Evolutionary conservation across 2,329 filamentous ascomycete species (phyloP).

Genomic region (Pseudopyrenochaeta lycopersici): DNA sequence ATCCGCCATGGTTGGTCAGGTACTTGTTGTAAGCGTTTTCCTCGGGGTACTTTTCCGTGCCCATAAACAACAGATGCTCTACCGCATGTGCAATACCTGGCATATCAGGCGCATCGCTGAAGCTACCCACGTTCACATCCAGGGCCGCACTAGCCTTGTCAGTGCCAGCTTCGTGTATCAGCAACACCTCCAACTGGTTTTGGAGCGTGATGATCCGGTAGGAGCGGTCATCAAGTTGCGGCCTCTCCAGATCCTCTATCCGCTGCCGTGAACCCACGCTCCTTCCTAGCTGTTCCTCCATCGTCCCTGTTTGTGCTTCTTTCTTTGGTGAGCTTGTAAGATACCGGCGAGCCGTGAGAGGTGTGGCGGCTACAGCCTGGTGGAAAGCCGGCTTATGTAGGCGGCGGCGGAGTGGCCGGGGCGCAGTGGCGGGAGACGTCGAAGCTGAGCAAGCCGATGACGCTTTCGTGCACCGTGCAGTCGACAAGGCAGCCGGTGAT

Average conservation of each 20-base stretch:
- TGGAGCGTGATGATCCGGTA: constrained; percentile 87
- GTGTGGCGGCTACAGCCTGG: constrained; percentile 18
- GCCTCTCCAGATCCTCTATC: constrained; percentile 78
- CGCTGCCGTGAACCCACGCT: constrained; percentile 38
- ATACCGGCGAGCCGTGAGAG: constrained; percentile 17
- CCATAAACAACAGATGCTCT: constrained; percentile 98
- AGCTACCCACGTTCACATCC: constrained; percentile 95
- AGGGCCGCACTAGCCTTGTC: constrained; percentile 97
- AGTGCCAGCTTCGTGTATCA: constrained; percentile 93
- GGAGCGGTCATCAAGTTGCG: constrained; percentile 82
- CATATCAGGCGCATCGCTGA: constrained; percentile 90
- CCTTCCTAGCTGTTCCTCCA: constrained; percentile 40
- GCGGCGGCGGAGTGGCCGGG: constrained; percentile 22
- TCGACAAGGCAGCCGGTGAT: constrained; percentile 14
- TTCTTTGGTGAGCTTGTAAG: constrained; percentile 10
- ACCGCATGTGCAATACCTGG: constrained; percentile 96
- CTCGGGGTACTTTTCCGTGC: constrained; percentile 90
- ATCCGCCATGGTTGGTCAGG: constrained; percentile 86
- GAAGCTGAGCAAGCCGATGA: constrained; percentile 20
- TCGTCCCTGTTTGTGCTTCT: constrained; percentile 23
- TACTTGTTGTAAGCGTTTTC: constrained; percentile 90
- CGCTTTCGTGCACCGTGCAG: constrained; percentile 21
- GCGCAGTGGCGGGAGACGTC: constrained; percentile 27
- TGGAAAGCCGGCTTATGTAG: constrained; percentile 24
- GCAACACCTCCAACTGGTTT: constrained; percentile 87